Conservation (phyloP, 2,329 filamentous ascomycete species). For the Fusarium aywerte region DNA sequence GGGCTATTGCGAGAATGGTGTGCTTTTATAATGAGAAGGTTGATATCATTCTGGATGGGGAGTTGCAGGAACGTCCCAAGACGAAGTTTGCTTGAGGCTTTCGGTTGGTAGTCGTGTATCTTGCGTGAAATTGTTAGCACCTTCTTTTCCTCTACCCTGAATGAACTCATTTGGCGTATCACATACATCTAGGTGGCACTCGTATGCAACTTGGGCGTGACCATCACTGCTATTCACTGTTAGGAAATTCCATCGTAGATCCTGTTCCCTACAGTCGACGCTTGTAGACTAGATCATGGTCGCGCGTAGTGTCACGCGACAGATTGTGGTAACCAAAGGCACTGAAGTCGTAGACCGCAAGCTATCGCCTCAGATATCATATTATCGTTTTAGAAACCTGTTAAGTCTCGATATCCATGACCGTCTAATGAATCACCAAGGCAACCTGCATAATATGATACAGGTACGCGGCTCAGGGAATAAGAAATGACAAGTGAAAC, state of each 20-base stretch:
- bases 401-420: not conserved
- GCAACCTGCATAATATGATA: not conserved
- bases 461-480: constrained; percentile 1
- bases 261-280: accelerated
- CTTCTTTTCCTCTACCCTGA: not conserved
- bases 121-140: not conserved
- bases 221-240: not conserved
- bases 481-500: constrained; percentile 18
- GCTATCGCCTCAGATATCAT: not conserved
- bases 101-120: not conserved
- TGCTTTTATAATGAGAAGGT: constrained; percentile 78
- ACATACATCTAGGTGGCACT: not conserved
- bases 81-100: constrained; percentile 38
- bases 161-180: not conserved
- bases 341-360: no score
- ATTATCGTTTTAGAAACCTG: not conserved
- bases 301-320: not conserved
- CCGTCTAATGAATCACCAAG: constrained; percentile 8
- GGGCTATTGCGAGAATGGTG: constrained; percentile 63
- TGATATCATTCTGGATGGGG: constrained; percentile 68
- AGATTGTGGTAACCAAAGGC: not conserved
- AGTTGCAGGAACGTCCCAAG: constrained; percentile 48
- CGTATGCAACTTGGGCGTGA: not conserved
- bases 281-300: no score
- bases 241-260: not conserved